Evolutionary conservation across 75 land plant species (phyloP), one percentile per base, ranked within the genome.

Genomic region (Pinus taeda): DNA sequence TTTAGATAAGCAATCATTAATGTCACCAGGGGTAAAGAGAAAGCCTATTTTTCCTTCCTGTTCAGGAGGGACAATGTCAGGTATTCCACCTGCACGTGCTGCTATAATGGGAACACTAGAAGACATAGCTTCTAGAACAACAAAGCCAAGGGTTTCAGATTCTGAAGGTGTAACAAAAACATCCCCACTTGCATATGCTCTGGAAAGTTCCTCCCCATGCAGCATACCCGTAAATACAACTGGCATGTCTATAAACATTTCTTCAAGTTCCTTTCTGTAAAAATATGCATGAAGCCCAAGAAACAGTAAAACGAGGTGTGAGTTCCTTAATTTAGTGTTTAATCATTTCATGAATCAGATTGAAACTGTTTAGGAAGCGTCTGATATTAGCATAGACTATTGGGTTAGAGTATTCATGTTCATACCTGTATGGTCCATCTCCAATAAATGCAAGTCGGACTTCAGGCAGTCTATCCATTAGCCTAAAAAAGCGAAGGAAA

Each of bases 71-170:
- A 97, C 90, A 70, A 95, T 93, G 75, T 97, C 99, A 13, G 92
- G 92, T 74, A 97, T 93, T 55, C 99, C 99, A 26, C 99, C 99
- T 17, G 98, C 98, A 57, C 99, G 87, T 75, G 88, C 98, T 57
- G 88, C 95, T 57, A 97, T 96, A n/a, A 97, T 91, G 15, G 99
- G 98, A 57, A 95, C 76, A 4, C 98, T 96, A 15, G 98, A 97
- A n/a, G 99, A 94, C 99, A 97, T 97, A 67, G 99, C 92, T 79
- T 97, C 99, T 55, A 97, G 78, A 20, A 97, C 99, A 56, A 97
- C 99, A 24, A 91, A 85, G 8, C 99, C 99, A 1, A 97, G 89
- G 36, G 99, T 97, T 79, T 97, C 99, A 12, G 99, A 90, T 77
- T 97, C 99, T 26, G 99, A 97, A 12, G 99, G 98, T 87, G 91